These are phyloP conservation scores for Xylaria sp. DNA, from an alignment of 2,329 filamentous ascomycete species.

Conservation along the genomic window DNA sequence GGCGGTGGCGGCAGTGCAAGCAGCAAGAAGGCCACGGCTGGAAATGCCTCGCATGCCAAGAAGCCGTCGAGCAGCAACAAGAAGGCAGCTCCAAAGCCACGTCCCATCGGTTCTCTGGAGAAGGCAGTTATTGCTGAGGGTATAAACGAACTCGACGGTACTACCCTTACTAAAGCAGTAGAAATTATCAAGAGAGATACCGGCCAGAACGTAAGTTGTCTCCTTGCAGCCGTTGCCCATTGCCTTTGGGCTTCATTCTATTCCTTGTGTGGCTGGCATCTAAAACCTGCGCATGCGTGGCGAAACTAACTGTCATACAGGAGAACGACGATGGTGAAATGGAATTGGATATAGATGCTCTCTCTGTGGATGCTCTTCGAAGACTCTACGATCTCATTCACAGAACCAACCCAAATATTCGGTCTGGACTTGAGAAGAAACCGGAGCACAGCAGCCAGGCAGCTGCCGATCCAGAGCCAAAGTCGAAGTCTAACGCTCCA, in stretches of 20 bases:
- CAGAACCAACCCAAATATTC: constrained; percentile 43
- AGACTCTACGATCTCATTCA: constrained; percentile 52
- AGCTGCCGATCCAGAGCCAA: constrained; percentile 30
- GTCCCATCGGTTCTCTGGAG: constrained; percentile 73
- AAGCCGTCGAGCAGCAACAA: constrained; percentile 41
- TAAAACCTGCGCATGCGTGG: neutral
- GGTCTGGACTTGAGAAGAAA: constrained; percentile 39
- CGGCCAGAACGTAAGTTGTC: constrained; percentile 67
- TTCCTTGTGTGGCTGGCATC: neutral
- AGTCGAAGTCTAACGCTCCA: constrained; percentile 37
- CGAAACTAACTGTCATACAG: constrained; percentile 35
- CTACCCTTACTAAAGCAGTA: constrained; percentile 79
- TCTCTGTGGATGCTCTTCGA: constrained; percentile 57
- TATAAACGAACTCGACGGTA: constrained; percentile 77
- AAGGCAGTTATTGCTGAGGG: constrained; percentile 90
- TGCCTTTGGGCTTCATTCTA: neutral
- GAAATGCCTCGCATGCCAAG: constrained; percentile 38
- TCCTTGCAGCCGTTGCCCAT: neutral
- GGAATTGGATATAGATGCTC: constrained; percentile 61
- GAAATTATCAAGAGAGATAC: constrained; percentile 88
- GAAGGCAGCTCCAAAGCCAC: constrained; percentile 53
- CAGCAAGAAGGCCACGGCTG: constrained; percentile 46
- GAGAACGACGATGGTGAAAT: constrained; percentile 63
- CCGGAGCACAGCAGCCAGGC: constrained; percentile 32
- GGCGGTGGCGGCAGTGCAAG: constrained; percentile 36